A percentile compares a stretch with the other conserved stretches of the same genome.
These are phyloP conservation scores for Halophytophthora polymorphica DNA, from an alignment of 352 stramenopile genomes.

Conservation along the genomic window DNA sequence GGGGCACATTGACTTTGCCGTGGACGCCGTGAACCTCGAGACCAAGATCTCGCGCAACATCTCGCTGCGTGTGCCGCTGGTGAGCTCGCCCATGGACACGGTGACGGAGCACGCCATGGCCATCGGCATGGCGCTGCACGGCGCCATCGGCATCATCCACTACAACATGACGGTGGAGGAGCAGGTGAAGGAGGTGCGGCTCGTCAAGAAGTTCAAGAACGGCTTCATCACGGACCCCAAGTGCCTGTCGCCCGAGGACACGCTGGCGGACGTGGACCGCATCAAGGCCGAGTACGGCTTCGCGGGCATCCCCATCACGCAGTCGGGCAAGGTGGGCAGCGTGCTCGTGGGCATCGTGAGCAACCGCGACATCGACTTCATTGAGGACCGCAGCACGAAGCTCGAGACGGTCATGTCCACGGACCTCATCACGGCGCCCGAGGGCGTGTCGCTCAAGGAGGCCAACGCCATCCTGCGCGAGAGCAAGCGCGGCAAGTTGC, in stretches of 20 bases:
- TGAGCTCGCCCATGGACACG: constrained; percentile 99
- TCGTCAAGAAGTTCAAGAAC: constrained; percentile 99
- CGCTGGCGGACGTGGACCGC: constrained; percentile 93
- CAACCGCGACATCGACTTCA: constrained; percentile 98
- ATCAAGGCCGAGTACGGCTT: constrained; percentile 97
- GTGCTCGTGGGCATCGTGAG: constrained; percentile 99
- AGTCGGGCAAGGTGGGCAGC: constrained; percentile 96
- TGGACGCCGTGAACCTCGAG: constrained; percentile 90
- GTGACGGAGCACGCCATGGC: constrained; percentile 99
- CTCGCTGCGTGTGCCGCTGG: constrained; percentile 93
- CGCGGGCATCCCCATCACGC: constrained; percentile 98
- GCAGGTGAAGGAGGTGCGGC: constrained; percentile 92
- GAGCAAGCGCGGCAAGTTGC: constrained; percentile 99
- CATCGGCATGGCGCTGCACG: constrained; percentile 99
- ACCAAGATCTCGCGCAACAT: constrained; percentile 95
- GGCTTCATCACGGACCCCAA: constrained; percentile 99
- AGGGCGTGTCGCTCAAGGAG: constrained; percentile 94
- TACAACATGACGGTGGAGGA: constrained; percentile 99
- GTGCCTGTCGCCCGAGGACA: constrained; percentile 94
- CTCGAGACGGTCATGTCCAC: constrained; percentile 88
- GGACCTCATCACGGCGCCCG: constrained; percentile 91
- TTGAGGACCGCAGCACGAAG: constrained; percentile 91
- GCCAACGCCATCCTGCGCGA: constrained; percentile 98
- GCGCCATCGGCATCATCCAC: constrained; percentile 99
- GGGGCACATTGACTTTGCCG: constrained; percentile 72